Evolutionary conservation across 208 protist genomes (phyloP).

Genomic region (Acanthamoeba divionensis): DNA sequence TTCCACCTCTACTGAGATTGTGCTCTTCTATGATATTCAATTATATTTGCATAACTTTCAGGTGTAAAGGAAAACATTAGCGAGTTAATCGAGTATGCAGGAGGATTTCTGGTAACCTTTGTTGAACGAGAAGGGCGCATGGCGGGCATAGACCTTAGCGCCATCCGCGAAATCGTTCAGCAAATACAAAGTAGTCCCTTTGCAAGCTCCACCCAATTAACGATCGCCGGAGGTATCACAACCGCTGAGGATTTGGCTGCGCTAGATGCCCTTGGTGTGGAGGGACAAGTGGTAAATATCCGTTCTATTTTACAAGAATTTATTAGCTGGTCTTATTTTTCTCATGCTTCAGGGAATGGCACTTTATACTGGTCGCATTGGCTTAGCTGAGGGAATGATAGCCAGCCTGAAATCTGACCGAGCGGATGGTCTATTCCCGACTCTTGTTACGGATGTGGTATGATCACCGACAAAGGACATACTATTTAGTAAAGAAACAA

Average conservation of each 20-base stretch:
- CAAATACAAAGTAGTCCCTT: background rate
- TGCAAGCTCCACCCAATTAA: background rate
- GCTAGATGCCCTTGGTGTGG: slow-evolving; percentile 56
- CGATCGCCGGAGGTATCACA: slow-evolving; percentile 60
- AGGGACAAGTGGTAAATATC: slow-evolving; percentile 43
- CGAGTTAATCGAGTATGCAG: slow-evolving; percentile 29
- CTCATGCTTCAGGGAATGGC: slow-evolving; percentile 24
- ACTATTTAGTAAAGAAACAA: no score
- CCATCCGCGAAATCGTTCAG: slow-evolving; percentile 20
- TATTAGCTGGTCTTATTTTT: background rate
- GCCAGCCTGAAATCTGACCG: slow-evolving; percentile 63
- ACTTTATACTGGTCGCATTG: slow-evolving; percentile 36
- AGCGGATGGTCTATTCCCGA: slow-evolving; percentile 73
- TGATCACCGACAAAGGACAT: no score
- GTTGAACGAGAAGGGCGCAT: slow-evolving; percentile 56
- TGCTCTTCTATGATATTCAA: background rate
- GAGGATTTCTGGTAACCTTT: slow-evolving; percentile 56
- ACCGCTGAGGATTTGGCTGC: slow-evolving; percentile 45
- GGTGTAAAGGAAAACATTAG: slow-evolving; percentile 37
- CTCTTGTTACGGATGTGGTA: slow-evolving; percentile 69
- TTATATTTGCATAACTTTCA: background rate
- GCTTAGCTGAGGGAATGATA: slow-evolving; percentile 41
- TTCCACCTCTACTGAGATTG: background rate
- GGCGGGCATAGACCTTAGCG: slow-evolving; percentile 31
- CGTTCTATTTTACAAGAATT: background rate